These are phyloP conservation scores for Komagataella phaffii DNA, from an alignment of 805 yeast species.

Conservation along the genomic window DNA sequence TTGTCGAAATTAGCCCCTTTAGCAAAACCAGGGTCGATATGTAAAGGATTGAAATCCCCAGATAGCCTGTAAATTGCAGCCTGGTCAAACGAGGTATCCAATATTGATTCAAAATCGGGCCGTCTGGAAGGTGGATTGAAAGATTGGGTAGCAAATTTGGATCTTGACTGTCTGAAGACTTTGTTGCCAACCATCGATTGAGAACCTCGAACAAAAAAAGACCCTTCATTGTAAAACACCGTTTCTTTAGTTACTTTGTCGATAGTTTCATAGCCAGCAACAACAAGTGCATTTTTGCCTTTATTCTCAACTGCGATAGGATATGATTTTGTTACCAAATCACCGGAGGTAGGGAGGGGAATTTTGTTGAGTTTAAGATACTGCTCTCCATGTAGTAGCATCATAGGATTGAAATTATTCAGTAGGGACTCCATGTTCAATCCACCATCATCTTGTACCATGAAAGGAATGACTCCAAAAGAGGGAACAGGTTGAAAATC, in stretches of 20 bases:
- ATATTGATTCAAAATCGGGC: constrained; percentile 55
- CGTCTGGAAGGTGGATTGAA: constrained; percentile 48
- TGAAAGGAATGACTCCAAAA: constrained; percentile 80
- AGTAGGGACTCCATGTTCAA: constrained; percentile 47
- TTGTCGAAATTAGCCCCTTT: constrained; percentile 70
- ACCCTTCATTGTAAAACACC: constrained; percentile 69
- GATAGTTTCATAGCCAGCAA: constrained; percentile 57
- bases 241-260: constrained; percentile 59
- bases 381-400: constrained; percentile 91
- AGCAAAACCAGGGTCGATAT: constrained; percentile 87
- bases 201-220: constrained; percentile 73
- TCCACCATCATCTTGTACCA: constrained; percentile 46
- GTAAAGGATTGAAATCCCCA: constrained; percentile 93
- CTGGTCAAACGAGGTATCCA: constrained; percentile 52
- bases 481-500: constrained; percentile 83
- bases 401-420: constrained; percentile 78
- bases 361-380: constrained; percentile 62
- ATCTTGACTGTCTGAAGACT: constrained; percentile 27
- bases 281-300: constrained; percentile 72
- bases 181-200: constrained; percentile 40
- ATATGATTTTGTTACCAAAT: constrained; percentile 41
- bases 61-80: constrained; percentile 86
- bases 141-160: constrained; percentile 45
- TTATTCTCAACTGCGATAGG: constrained; percentile 75
- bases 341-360: constrained; percentile 68